Conservation (phyloP, 257 asterid species). For the Anisodus tanguticus region DNA sequence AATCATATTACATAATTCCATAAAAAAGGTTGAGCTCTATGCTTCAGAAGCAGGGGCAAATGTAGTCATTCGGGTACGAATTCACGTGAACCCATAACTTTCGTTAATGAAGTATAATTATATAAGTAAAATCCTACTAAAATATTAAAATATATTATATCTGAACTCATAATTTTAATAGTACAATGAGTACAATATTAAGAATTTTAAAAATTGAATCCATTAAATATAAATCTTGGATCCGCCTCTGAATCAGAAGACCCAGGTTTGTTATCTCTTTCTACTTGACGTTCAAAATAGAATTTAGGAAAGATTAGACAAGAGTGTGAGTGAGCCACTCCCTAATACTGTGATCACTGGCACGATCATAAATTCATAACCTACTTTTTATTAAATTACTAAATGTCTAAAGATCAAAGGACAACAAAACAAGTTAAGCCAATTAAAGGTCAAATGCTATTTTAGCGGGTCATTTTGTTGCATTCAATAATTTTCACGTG, state of each 20-base stretch:
- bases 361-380: background rate
- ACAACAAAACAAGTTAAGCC: background rate
- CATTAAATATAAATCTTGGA: no score
- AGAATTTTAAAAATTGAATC: no score
- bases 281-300: background rate
- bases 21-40: background rate
- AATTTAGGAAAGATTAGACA: background rate
- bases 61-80: no score
- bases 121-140: no score
- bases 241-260: no score
- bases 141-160: no score
- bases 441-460: conserved; percentile 14
- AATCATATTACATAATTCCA: background rate
- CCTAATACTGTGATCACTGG: background rate
- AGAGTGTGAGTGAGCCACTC: background rate
- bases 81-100: no score
- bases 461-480: background rate
- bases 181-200: no score
- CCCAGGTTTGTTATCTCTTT: background rate
- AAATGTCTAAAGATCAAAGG: background rate
- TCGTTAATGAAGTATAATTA: no score
- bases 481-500: conserved; percentile 7
- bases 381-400: background rate
- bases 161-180: no score
- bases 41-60: background rate